Evolutionary conservation across 2,329 filamentous ascomycete species (phyloP).

Genomic region (Coleophoma cylindrospora): DNA sequence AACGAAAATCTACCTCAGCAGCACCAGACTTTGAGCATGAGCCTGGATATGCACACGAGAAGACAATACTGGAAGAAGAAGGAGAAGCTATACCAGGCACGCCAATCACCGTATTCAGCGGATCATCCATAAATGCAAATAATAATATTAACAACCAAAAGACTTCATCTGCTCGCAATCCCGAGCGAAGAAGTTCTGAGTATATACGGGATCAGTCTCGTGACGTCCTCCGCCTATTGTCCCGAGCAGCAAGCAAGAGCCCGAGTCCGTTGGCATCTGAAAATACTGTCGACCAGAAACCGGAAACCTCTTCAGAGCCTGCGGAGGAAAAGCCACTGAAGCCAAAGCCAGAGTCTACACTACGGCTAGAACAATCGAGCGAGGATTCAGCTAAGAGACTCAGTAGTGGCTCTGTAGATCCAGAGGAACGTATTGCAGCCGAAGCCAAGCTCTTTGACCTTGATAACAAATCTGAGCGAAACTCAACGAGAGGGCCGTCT

Average conservation of each 20-base stretch:
- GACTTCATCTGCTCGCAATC: not conserved
- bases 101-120: slow-evolving; percentile 15
- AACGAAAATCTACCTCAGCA: not conserved
- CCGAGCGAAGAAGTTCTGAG: not conserved
- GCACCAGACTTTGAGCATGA: slow-evolving; percentile 5
- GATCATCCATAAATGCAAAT: slow-evolving; percentile 2
- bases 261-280: slow-evolving; percentile 3
- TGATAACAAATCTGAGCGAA: slow-evolving; percentile 18
- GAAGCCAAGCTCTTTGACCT: slow-evolving; percentile 21
- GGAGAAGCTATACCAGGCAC: slow-evolving; percentile 15
- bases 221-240: slow-evolving; percentile 10
- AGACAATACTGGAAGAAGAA: slow-evolving; percentile 18
- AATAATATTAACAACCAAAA: not conserved
- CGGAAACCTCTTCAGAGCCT: not conserved
- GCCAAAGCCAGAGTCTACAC: not conserved
- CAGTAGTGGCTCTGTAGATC: slow-evolving; percentile 9
- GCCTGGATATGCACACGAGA: slow-evolving; percentile 10
- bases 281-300: not conserved
- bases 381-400: slow-evolving; percentile 3
- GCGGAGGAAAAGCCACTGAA: not conserved
- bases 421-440: slow-evolving; percentile 19
- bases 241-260: slow-evolving; percentile 9
- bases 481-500: slow-evolving; percentile 12
- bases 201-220: slow-evolving; percentile 7
- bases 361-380: not conserved